These are phyloP conservation scores for Globisporangium cederbergense DNA, from an alignment of 352 stramenopile genomes.

Conservation along the genomic window DNA sequence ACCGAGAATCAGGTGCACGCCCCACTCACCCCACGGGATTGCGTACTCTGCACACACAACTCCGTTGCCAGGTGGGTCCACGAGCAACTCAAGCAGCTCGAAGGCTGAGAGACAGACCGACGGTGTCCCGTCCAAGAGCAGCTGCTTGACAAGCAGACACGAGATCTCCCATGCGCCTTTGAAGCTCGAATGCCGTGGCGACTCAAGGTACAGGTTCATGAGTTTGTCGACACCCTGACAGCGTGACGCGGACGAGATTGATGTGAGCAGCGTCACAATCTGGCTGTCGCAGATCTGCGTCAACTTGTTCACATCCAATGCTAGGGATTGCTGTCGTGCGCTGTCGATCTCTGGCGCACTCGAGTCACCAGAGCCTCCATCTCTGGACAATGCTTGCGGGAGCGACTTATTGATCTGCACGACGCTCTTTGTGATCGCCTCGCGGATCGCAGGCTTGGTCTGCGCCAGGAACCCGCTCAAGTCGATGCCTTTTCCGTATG, in stretches of 20 bases:
- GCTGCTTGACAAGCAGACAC: conserved; percentile 63
- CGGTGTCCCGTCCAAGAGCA: conserved; percentile 48
- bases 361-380: conserved; percentile 12
- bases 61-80: conserved; percentile 30
- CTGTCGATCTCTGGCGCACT: conserved; percentile 49
- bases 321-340: conserved; percentile 41
- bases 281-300: conserved; percentile 46
- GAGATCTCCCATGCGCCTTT: conserved; percentile 72
- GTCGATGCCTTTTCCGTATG: conserved; percentile 38
- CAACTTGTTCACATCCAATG: conserved; percentile 64
- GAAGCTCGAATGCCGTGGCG: conserved; percentile 30
- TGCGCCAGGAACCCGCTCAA: conserved; percentile 61
- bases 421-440: conserved; percentile 68
- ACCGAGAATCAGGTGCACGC: conserved; percentile 67
- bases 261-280: conserved; percentile 54
- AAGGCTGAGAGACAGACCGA: conserved; percentile 52
- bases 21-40: conserved; percentile 80
- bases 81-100: conserved; percentile 52
- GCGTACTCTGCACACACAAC: conserved; percentile 30
- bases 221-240: conserved; percentile 60
- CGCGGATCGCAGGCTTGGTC: conserved; percentile 62
- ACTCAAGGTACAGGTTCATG: conserved; percentile 34
- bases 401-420: conserved; percentile 60
- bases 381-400: conserved; percentile 9
- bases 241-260: conserved; percentile 28